Base-by-base conservation (phyloP, 257 asterid genomes). In the Nicotiana tomentosiformis region DNA sequence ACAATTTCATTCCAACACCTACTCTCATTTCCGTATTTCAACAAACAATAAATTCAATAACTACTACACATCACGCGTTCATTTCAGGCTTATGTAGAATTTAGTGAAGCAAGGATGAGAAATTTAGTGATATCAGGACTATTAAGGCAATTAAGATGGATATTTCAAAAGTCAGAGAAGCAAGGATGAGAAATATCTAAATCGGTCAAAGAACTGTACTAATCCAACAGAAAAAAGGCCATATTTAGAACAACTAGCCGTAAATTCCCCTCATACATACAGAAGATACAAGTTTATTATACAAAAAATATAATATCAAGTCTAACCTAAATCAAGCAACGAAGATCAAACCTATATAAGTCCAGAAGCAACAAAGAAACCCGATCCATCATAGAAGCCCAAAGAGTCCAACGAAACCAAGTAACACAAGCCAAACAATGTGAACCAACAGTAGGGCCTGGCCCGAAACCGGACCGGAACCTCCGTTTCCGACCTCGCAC, bases 381-480 rank as follows among this genome's bases (percentile, higher is more conserved):
- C 78, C 46, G 78, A 43, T n/a, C 39, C 61, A 76, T 95, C 92
- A 95, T 37, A 94, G 91, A 82, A 94, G 90, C 65, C 98, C 99
- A 81, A 96, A 94, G 84, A 94, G 76, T 10, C 91, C 97, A 53
- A 94, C 88, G 67, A 94, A 81, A 62, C 98, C 98, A 49, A 96
- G 96, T 87, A 95, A 77, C 66, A 94, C 89, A 23, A 95, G 92
- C 99, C 98, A 96, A 57, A 96, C 85, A 83, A 94, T 94, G 84
- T 95, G 98, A 78, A 95, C 93, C 97, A 95, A 83, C 92, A 95
- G 83, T 33, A 95, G 89, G 7, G 99, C 98, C 88, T 95, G 98
- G 12, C 98, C 97, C 23, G 98, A 87, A 7, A 87, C 91, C 0
- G 93, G 90, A 60, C 93, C 95, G 56, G 98, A 88, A 6, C 97